Base-by-base conservation (phyloP, 2,329 filamentous ascomycete genomes). In the Phyllosticta citriasiana region DNA sequence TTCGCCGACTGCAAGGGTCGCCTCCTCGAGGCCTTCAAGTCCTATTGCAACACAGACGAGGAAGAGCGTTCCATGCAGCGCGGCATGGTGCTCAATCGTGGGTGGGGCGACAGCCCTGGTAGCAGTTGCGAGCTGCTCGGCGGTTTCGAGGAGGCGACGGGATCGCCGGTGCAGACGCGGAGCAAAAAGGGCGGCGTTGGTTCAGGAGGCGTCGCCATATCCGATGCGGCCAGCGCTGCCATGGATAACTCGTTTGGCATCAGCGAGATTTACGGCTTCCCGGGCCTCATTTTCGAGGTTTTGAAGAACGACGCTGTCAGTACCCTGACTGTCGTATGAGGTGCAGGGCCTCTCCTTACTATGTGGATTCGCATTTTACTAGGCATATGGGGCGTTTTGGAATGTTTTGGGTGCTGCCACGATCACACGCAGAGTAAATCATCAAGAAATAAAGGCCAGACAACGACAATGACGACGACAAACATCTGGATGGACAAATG, bases 281-380 rank as follows among this genome's bases (percentile, higher is more conserved):
- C 94, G 0, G 93, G 94, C 0, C 77, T 97, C 73, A 85, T 97
- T 55, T 97, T 99, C 77, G 94, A 99, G 76, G 93, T 99, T 27
- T 76, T 97, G 73, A 92, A 89, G 84, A 97, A 96, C 70, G 91
- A 89, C 3, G 87, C 85, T 64, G 89, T 99, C 25, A 95, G 91
- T 73, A 88, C 89, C 26, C 79, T 97, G 72, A 97, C 93, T 9
- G 86, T 96, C 25, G 96, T 92, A 77, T 96, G 72, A 83, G 33
- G 9, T 30, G 27, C 9, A 5, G 27, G 27, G 27, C 27, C 27
- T 30, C 1, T 5, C 22, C 3, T 6, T 9, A 2, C 40, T 5
- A 16, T 12, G 8, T 5, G 22, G 4, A 30, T 54, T 51, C 57
- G 35, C 47, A n/a, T 10, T 57, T 57, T 22, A 27, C 19, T 6